phyloP scores from a whole-genome alignment of 495 filamentous ascomycete species.

The Choiromyces venosus region DNA sequence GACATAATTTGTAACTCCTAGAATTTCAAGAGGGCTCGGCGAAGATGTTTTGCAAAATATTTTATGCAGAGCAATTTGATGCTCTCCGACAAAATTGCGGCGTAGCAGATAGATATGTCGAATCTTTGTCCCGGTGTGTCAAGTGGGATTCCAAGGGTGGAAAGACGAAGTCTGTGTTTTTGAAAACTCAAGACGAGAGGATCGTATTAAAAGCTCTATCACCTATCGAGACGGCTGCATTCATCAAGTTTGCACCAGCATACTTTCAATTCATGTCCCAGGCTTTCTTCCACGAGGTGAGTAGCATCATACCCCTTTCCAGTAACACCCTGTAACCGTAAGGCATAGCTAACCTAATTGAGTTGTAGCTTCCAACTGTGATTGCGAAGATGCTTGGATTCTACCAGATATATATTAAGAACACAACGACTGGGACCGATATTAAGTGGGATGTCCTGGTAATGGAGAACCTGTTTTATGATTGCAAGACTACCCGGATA shows the following conservation, averaged over 20 bases:
- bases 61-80: conserved; percentile 97
- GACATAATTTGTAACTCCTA: not conserved
- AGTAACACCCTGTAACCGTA: not conserved
- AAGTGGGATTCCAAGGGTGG: conserved; percentile 99
- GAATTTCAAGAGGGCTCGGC: conserved; percentile 83
- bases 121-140: conserved; percentile 86
- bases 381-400: conserved; percentile 99
- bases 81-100: conserved; percentile 88
- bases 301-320: not conserved
- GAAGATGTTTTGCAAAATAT: conserved; percentile 94
- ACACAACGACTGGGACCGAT: conserved; percentile 81
- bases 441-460: conserved; percentile 91
- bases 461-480: conserved; percentile 99
- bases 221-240: conserved; percentile 84
- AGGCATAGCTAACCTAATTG: not conserved
- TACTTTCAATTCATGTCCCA: conserved; percentile 98
- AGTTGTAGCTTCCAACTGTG: conserved; percentile 65
- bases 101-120: conserved; percentile 85
- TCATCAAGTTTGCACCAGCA: conserved; percentile 87
- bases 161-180: conserved; percentile 95
- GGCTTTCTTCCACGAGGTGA: conserved; percentile 79
- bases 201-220: conserved; percentile 84
- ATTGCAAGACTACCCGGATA: conserved; percentile 81
- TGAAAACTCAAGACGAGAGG: conserved; percentile 92
- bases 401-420: conserved; percentile 95